These are phyloP conservation scores for Trametes villosa DNA, from an alignment of 768 basidiomycete genomes.

Conservation along the genomic window DNA sequence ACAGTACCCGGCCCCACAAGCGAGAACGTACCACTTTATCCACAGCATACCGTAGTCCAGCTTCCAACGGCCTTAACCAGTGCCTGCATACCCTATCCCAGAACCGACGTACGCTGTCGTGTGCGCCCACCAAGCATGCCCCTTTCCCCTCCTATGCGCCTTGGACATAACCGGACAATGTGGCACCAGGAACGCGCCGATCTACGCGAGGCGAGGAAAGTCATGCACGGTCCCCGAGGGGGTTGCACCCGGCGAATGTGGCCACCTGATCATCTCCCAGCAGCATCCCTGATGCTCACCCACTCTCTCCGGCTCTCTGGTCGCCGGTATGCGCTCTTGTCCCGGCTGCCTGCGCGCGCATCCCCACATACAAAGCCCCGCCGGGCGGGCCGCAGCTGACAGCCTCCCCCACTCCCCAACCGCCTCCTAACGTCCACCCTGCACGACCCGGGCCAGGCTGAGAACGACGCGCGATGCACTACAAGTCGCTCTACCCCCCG, in stretches of 20 bases:
- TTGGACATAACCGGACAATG: not conserved
- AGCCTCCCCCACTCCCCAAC: not conserved
- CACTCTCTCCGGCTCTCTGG: constrained; percentile 13
- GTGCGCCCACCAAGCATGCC: too few relatives aligned
- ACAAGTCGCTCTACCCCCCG: constrained; percentile 62
- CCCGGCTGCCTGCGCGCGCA: not conserved
- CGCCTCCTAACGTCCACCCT: not conserved
- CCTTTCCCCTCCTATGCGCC: too few relatives aligned
- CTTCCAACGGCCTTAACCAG: too few relatives aligned
- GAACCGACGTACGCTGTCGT: too few relatives aligned
- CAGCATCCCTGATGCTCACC: not conserved
- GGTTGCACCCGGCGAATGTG: not conserved
- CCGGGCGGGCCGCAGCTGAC: not conserved
- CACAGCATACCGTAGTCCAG: too few relatives aligned
- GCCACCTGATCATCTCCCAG: constrained; percentile 12
- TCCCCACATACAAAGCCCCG: constrained; percentile 2
- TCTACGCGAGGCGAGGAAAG: too few relatives aligned
- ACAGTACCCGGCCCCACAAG: too few relatives aligned
- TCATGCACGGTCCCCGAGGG: not conserved
- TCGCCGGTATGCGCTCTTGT: constrained; percentile 12
- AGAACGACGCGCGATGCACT: constrained; percentile 45
- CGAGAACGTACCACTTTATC: too few relatives aligned
- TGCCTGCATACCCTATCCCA: not conserved
- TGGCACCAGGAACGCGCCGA: not conserved
- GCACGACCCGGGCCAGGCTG: not conserved